A percentile compares a stretch with the other conserved stretches of the same genome.
Conservation (phyloP, 768 basidiomycete species). For the Leccinellum rugosiceps region DNA sequence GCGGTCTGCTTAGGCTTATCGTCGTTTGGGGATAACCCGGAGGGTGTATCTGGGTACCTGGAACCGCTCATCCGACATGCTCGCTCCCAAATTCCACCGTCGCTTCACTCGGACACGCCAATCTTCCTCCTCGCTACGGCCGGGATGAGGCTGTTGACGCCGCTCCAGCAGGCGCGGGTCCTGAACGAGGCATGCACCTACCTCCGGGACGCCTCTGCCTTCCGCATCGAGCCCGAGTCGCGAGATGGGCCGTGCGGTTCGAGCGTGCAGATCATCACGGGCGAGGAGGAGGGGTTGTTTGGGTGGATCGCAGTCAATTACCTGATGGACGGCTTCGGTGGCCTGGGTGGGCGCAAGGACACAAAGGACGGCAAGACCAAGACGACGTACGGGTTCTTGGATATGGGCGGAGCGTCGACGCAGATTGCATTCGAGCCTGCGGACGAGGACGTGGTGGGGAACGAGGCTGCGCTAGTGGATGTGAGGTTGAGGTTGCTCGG, state of each 20-base stretch:
- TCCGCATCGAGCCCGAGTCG: slow-evolving; percentile 68
- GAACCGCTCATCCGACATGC: slow-evolving; percentile 84
- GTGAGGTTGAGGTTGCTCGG: slow-evolving; percentile 79
- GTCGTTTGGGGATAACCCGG: slow-evolving; percentile 66
- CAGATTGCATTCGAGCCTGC: slow-evolving; percentile 97
- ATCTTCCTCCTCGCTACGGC: slow-evolving; percentile 95
- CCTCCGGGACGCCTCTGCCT: slow-evolving; percentile 70
- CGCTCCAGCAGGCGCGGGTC: slow-evolving; percentile 65
- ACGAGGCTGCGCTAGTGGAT: slow-evolving; percentile 59
- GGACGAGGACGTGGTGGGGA: slow-evolving; percentile 46
- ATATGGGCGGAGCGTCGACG: slow-evolving; percentile 99
- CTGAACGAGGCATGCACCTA: slow-evolving; percentile 76
- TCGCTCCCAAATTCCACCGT: slow-evolving; percentile 78
- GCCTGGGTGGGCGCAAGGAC: slow-evolving; percentile 20
- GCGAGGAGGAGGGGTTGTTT: slow-evolving; percentile 97
- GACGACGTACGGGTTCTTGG: slow-evolving; percentile 95
- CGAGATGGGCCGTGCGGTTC: slow-evolving; percentile 82
- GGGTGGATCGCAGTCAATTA: slow-evolving; percentile 99
- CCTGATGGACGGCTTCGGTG: slow-evolving; percentile 91
- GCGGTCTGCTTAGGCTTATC: slow-evolving; percentile 69
- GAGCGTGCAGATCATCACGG: slow-evolving; percentile 90
- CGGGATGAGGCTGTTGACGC: slow-evolving; percentile 87
- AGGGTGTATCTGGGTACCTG: slow-evolving; percentile 71
- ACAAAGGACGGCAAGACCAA: slow-evolving; percentile 50
- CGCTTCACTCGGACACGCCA: slow-evolving; percentile 79